phyloP scores from a whole-genome alignment of 2,329 filamentous ascomycete species.

The Penicillium polonicum region DNA sequence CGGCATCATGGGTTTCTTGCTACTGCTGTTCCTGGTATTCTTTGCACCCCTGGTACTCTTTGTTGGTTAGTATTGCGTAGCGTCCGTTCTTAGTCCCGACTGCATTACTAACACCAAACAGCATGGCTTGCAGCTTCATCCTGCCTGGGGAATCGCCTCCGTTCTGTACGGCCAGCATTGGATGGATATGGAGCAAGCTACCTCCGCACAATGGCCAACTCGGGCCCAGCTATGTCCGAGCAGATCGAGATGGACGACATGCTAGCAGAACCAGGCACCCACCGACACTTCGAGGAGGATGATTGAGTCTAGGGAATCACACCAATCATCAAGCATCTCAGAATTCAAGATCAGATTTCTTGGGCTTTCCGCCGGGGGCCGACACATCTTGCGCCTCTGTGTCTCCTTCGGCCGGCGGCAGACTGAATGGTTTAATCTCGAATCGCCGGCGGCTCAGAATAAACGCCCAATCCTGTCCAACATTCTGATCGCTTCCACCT shows the following conservation, averaged over 20 bases:
- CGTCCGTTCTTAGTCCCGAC: neutral
- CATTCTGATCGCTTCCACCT: slow-evolving; percentile 68
- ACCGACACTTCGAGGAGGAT: slow-evolving; percentile 30
- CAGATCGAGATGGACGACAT: slow-evolving; percentile 64
- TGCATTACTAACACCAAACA: slow-evolving; percentile 27
- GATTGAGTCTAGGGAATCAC: slow-evolving; percentile 24
- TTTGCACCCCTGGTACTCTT: slow-evolving; percentile 40
- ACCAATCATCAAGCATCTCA: slow-evolving; percentile 1
- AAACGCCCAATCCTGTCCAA: slow-evolving; percentile 86
- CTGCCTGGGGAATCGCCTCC: slow-evolving; percentile 55
- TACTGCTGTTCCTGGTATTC: slow-evolving; percentile 38
- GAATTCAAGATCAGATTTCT: slow-evolving; percentile 73
- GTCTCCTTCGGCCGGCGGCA: slow-evolving; percentile 82
- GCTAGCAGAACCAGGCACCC: slow-evolving; percentile 46
- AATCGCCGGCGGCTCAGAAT: slow-evolving; percentile 80
- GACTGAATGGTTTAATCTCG: slow-evolving; percentile 80
- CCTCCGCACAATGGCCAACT: slow-evolving; percentile 56
- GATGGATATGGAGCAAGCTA: slow-evolving; percentile 57
- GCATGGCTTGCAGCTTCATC: slow-evolving; percentile 56
- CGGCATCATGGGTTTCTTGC: slow-evolving; percentile 34
- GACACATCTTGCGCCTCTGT: slow-evolving; percentile 58
- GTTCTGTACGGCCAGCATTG: slow-evolving; percentile 45
- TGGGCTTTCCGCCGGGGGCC: slow-evolving; percentile 48
- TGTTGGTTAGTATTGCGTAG: slow-evolving; percentile 29
- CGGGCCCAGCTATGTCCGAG: slow-evolving; percentile 56